Evolutionary conservation across 495 filamentous ascomycete species (phyloP), one percentile per base, ranked within the genome.

Genomic region (Aspergillus diversus): DNA sequence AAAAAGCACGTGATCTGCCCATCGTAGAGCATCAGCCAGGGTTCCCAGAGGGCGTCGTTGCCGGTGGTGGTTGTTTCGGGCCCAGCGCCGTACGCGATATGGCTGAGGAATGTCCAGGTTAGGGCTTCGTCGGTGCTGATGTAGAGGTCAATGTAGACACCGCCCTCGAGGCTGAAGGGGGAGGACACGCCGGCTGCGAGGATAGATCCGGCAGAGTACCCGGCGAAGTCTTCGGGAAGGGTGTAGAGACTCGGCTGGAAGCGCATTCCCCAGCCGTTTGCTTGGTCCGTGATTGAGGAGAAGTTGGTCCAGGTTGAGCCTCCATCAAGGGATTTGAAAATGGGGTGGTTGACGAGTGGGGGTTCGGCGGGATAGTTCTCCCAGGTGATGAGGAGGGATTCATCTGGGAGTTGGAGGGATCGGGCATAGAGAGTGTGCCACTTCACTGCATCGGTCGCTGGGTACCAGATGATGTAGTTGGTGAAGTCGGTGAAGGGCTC

Each of bases 291-390:
- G 35, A 55, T 21, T 2, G 21, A 7, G 0, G 59, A 61, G 35
- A 46, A 61, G 51, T 55, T 55, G 34, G 16, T 33, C 51, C 59
- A 61, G 16, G 59, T 61, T 55, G 50, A 8, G 11, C 59, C 59
- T 0, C 59, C 59, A 17, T 61, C 59, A 8, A n/a, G 7, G 16
- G 59, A 61, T 33, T 32, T 52, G 8, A 12, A 55, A 37, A 57
- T 57, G 16, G 57, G 62, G 51, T 51, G 39, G 58, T 84, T 84
- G 0, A 81, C 80, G 5, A 71, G 49, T 9, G 82, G 83, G 12
- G 77, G 82, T 65, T 81, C 77, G 0, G 77, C 78, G 13, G 72
- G 77, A 65, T 86, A 86, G 71, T 85, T 83, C 65, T 83, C 83
- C 82, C 85, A 86, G 4, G 86, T 89, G 33, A 54, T 60, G 50